phyloP scores from a whole-genome alignment of 2,329 filamentous ascomycete genomes.

The Talaromyces atroroseus region DNA sequence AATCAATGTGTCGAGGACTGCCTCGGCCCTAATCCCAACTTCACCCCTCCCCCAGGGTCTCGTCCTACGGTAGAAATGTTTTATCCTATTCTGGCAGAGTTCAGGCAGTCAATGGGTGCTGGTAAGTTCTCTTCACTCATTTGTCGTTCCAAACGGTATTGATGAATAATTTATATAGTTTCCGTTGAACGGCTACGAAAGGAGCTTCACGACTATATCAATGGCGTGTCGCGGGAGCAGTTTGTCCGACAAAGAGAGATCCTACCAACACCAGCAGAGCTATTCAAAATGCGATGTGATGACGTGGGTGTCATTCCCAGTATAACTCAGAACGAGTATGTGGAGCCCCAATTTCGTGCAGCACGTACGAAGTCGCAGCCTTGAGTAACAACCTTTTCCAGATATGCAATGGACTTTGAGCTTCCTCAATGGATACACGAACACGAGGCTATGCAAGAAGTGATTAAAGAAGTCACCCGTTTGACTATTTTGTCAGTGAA shows the following conservation, averaged over 20 bases:
- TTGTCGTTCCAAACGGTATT: background rate
- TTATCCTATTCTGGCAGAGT: slow-evolving; percentile 1
- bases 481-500: background rate
- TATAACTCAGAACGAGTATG: slow-evolving; percentile 5
- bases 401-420: slow-evolving; percentile 5
- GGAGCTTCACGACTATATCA: background rate
- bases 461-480: background rate
- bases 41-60: background rate
- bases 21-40: background rate
- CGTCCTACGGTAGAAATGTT: slow-evolving; percentile 1
- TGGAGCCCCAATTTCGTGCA: background rate
- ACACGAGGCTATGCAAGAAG: slow-evolving; percentile 2
- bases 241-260: background rate
- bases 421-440: slow-evolving; percentile 4
- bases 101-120: background rate
- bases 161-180: background rate
- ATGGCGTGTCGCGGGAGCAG: background rate
- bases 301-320: slow-evolving; percentile 1
- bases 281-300: slow-evolving; percentile 2
- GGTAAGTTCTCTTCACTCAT: background rate
- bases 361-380: background rate
- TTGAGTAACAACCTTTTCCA: background rate
- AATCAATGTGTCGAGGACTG: slow-evolving; percentile 2
- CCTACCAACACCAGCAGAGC: background rate
- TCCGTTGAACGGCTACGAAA: slow-evolving; percentile 4